Percentiles rank a stretch among this genome's conserved stretches.
Evolutionary conservation across 2,329 filamentous ascomycete species (phyloP).

Genomic region (Chalaropsis ovoidea): DNA sequence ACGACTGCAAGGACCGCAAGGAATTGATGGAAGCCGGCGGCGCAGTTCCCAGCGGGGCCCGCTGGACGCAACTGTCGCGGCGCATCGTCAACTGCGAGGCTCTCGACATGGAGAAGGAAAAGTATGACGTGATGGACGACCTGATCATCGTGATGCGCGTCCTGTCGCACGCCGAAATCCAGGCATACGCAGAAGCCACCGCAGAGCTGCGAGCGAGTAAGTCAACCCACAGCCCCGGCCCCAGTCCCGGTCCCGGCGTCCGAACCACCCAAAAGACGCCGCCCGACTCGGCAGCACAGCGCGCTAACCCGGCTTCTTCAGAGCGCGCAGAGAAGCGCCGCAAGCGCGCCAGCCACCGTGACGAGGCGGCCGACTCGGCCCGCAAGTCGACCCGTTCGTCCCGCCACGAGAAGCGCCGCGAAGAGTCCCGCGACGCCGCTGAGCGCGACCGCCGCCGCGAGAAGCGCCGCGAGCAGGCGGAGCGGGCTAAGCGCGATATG

Average conservation of each 20-base stretch:
- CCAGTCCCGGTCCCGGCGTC: background rate
- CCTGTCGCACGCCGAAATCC: slow-evolving; percentile 78
- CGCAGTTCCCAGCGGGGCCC: slow-evolving; percentile 65
- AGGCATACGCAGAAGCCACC: slow-evolving; percentile 73
- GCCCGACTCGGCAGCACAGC: background rate
- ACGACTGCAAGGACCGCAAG: slow-evolving; percentile 67
- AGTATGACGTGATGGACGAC: slow-evolving; percentile 84
- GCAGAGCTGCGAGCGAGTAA: slow-evolving; percentile 65
- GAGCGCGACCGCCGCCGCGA: slow-evolving; percentile 24
- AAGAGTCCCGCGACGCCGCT: slow-evolving; percentile 20
- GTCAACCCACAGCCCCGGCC: slow-evolving; percentile 28
- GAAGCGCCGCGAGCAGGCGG: slow-evolving; percentile 24
- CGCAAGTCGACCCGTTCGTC: slow-evolving; percentile 27
- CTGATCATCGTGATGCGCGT: slow-evolving; percentile 90
- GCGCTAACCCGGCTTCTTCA: background rate
- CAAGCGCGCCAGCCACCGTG: background rate
- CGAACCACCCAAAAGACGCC: background rate
- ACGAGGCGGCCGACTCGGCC: background rate
- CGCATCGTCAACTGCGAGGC: slow-evolving; percentile 83
- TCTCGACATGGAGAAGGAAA: slow-evolving; percentile 73
- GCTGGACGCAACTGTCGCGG: slow-evolving; percentile 89
- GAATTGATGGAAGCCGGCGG: slow-evolving; percentile 38
- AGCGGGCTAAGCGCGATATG: slow-evolving; percentile 19
- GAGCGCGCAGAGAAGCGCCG: background rate
- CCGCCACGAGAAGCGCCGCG: slow-evolving; percentile 21